Evolutionary conservation across 441 rosid genomes (phyloP).

Genomic region (Capsella rubella): DNA sequence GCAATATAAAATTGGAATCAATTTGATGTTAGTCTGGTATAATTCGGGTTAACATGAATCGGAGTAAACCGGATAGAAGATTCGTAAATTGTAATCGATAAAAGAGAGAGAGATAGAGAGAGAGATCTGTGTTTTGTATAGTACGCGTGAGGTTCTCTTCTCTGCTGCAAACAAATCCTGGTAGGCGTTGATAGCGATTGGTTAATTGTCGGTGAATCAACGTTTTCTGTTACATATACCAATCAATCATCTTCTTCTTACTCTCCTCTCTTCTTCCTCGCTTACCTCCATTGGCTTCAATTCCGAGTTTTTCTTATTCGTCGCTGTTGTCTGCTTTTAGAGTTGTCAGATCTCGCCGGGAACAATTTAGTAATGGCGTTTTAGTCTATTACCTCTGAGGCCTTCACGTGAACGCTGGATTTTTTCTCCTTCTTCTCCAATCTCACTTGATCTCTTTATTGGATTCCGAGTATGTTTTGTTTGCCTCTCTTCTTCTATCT

Average conservation of each 20-base stretch:
- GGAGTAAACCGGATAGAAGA: conserved; percentile 32
- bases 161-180: conserved; percentile 27
- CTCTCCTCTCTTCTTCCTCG: conserved; percentile 13
- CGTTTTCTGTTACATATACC: neutral
- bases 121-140: conserved; percentile 8
- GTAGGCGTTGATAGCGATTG: conserved; percentile 44
- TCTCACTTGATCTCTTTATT: conserved; percentile 26
- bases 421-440: conserved; percentile 16
- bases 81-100: conserved; percentile 18
- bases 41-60: neutral
- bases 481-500: neutral
- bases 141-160: conserved; percentile 33
- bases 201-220: conserved; percentile 38
- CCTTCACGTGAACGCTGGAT: conserved; percentile 21
- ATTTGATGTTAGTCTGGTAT: neutral
- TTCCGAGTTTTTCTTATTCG: conserved; percentile 12
- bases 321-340: conserved; percentile 12
- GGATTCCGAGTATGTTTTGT: conserved; percentile 35
- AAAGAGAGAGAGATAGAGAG: neutral
- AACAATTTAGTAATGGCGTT: conserved; percentile 20
- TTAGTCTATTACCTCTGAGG: conserved; percentile 18
- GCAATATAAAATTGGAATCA: neutral
- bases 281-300: neutral
- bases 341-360: conserved; percentile 35
- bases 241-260: conserved; percentile 33